Evolutionary conservation across 345 rosid genomes (phyloP).

Genomic region (Citrus glauca): DNA sequence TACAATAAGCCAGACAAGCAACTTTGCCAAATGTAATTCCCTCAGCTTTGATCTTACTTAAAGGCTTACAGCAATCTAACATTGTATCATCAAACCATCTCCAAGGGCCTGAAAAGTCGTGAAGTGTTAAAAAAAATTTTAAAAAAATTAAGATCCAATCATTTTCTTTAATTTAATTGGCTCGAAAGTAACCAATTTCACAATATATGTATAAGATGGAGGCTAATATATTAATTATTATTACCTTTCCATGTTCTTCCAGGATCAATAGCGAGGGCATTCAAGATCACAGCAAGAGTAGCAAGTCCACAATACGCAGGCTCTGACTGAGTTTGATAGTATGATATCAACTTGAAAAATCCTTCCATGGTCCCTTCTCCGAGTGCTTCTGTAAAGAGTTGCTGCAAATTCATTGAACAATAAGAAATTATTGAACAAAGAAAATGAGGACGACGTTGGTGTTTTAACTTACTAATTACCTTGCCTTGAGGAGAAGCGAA

Average conservation of each 20-base stretch:
- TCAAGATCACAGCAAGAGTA: slow-evolving; percentile 35
- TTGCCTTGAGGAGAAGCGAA: slow-evolving; percentile 56
- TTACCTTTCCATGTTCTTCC: slow-evolving; percentile 40
- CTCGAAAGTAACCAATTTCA: background rate
- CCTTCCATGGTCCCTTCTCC: slow-evolving; percentile 32
- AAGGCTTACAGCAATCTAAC: slow-evolving; percentile 37
- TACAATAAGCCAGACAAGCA: slow-evolving; percentile 32
- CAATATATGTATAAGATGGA: too few relatives aligned
- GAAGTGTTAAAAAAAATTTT: too few relatives aligned
- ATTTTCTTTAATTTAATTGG: too few relatives aligned
- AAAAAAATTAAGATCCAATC: too few relatives aligned
- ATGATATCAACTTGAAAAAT: slow-evolving; percentile 31
- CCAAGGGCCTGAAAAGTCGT: slow-evolving; percentile 26
- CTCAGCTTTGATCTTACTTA: slow-evolving; percentile 22
- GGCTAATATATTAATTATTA: background rate
- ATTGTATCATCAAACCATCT: slow-evolving; percentile 43
- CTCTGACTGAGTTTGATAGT: slow-evolving; percentile 45
- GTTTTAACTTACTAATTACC: slow-evolving; percentile 19
- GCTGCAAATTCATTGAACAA: slow-evolving; percentile 20
- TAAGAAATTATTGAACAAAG: background rate
- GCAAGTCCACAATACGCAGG: slow-evolving; percentile 46
- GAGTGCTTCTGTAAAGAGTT: slow-evolving; percentile 35
- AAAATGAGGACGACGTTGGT: background rate
- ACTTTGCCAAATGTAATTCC: slow-evolving; percentile 35
- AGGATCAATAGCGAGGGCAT: slow-evolving; percentile 44